Conservation (phyloP, 2,329 filamentous ascomycete species). For the Coleophoma eucalyptorum region DNA sequence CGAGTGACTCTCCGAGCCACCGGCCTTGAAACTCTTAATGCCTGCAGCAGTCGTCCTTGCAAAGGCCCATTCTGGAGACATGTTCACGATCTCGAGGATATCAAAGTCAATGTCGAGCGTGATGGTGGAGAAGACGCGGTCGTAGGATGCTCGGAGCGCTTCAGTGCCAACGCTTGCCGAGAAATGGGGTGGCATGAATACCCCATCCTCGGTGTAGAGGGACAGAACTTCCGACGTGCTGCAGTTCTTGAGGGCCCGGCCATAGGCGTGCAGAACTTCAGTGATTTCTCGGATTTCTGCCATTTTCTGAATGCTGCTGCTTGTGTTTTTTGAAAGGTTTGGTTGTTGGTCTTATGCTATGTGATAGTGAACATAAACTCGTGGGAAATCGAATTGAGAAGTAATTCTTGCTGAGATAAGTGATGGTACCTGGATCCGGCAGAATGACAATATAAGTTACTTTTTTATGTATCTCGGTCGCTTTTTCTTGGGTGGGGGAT, state of each 20-base stretch:
- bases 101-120: constrained; percentile 5
- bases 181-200: constrained; percentile 8
- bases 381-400: too few relatives aligned
- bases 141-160: constrained; percentile 1
- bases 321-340: too few relatives aligned
- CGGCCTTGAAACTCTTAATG: background rate
- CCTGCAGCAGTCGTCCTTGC: constrained; percentile 4
- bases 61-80: constrained; percentile 1
- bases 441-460: too few relatives aligned
- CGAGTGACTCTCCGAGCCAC: background rate
- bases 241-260: constrained; percentile 2
- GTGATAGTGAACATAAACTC: too few relatives aligned
- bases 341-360: too few relatives aligned
- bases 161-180: background rate
- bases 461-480: too few relatives aligned
- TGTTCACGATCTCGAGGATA: constrained; percentile 5
- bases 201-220: constrained; percentile 1
- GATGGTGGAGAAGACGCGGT: constrained; percentile 1
- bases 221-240: background rate
- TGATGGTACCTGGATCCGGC: too few relatives aligned
- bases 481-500: too few relatives aligned
- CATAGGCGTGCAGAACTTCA: background rate
- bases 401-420: too few relatives aligned
- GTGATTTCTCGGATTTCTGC: background rate
- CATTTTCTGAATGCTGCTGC: too few relatives aligned